Percentiles rank a stretch among this genome's conserved stretches.
Evolutionary conservation across 140 eudicot species (phyloP).

Genomic region (Ambrosia hybrid): DNA sequence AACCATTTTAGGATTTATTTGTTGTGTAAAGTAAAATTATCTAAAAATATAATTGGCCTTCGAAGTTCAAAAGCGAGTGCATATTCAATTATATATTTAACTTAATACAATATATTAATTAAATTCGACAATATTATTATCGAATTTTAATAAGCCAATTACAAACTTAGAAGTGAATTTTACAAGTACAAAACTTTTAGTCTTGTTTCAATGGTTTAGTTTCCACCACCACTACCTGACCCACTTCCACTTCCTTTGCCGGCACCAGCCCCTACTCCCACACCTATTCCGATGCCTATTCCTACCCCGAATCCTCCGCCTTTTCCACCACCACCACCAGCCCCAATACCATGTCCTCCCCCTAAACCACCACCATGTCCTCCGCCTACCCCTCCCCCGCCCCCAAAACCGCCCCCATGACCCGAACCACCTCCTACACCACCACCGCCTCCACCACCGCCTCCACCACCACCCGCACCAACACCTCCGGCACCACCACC

Average conservation of each 20-base stretch:
- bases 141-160: slow-evolving; percentile 1
- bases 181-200: slow-evolving; percentile 9
- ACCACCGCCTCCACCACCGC: slow-evolving; percentile 20
- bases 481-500: slow-evolving; percentile 39
- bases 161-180: slow-evolving; percentile 9
- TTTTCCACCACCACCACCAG: slow-evolving; percentile 20
- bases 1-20: neutral
- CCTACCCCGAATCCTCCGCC: slow-evolving; percentile 46
- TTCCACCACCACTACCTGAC: slow-evolving; percentile 46
- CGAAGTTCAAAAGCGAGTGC: neutral
- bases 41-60: too few species aligned
- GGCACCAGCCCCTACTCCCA: slow-evolving; percentile 42
- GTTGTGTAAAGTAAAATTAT: neutral
- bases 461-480: slow-evolving; percentile 26
- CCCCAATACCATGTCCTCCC: slow-evolving; percentile 6
- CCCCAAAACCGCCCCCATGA: slow-evolving; percentile 30
- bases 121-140: neutral
- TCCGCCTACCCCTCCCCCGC: slow-evolving; percentile 35
- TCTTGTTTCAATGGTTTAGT: slow-evolving; percentile 1
- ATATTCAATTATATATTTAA: neutral
- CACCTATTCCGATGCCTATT: slow-evolving; percentile 44
- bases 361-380: slow-evolving; percentile 23
- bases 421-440: slow-evolving; percentile 38
- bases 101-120: neutral
- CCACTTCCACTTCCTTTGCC: slow-evolving; percentile 45